Base-by-base conservation (phyloP, 1,139 yeast species). In the Geotrichum candidum region DNA sequence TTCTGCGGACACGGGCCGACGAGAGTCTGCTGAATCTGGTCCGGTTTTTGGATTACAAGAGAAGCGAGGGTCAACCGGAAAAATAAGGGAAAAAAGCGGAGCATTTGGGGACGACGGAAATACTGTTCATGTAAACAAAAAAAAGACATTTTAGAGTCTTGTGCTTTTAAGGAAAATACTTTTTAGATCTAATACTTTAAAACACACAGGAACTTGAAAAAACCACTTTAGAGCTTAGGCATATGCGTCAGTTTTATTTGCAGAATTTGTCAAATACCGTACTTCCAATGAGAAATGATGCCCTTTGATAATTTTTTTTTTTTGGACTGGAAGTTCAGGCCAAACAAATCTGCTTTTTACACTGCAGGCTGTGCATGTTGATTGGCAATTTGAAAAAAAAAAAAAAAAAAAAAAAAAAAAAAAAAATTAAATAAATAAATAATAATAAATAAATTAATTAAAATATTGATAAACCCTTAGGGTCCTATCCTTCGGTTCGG, bases 31-130 rank as follows among this genome's bases (percentile, higher is more conserved):
- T 75, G 59, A 91, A 89, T 68, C 76, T 92, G 68, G 84, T 81
- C 10, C 80, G 96, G 63, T 94, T 94, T 72, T 83, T 92, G 62
- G 83, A 83, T 62, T 94, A 94, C 75, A 94, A 94, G 70, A 68
- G 72, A 61, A 69, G 69, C 52, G 86, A 83, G 69, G 22, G 56
- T 22, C 18, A 41, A 6, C 18, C 2, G 46, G 46, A 15, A 15
- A 41, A 41, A 15, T 11, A 41, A 41, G 6, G 15, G 1, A 15
- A 41, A 41, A 41, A 41, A 15, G n/a, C 3, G 6, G 31, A 27
- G 31, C 6, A 4, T 4, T 27, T 1, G 31, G 31, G 31, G 31
- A 27, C 31, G 31, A 27, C 3, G 6, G 31, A 6, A 6, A 27
- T 27, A 27, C 31, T 27, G 31, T 18, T 18, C 18, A 18, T 18